These are phyloP conservation scores for Glycine soja DNA, from an alignment of 306 rosid species.

Conservation along the genomic window DNA sequence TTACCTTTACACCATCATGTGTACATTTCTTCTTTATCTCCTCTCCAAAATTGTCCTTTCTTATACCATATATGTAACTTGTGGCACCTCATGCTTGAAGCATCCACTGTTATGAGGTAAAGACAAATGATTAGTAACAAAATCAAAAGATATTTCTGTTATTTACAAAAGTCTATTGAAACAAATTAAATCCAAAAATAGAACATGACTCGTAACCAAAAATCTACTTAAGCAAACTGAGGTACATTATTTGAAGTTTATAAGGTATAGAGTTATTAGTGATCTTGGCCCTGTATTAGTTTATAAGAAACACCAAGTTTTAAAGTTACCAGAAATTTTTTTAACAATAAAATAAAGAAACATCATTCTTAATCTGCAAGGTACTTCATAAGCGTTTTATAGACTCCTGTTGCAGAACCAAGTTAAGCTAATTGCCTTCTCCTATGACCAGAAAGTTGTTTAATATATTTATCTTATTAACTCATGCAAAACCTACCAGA, in stretches of 20 bases:
- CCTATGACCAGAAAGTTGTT: conserved; percentile 56
- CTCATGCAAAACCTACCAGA: conserved; percentile 33
- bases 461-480: conserved; percentile 41
- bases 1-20: conserved; percentile 85
- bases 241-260: neutral
- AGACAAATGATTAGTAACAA: conserved; percentile 16
- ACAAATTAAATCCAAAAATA: no score
- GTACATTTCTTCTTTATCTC: conserved; percentile 76
- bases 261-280: no score
- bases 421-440: conserved; percentile 91
- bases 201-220: no score
- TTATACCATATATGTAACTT: conserved; percentile 86
- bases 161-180: no score
- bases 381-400: conserved; percentile 95
- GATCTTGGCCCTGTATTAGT: no score
- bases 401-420: conserved; percentile 98
- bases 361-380: no score
- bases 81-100: conserved; percentile 91
- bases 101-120: conserved; percentile 70
- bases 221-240: conserved; percentile 20
- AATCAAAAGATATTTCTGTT: no score
- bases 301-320: no score
- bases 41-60: conserved; percentile 94
- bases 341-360: no score
- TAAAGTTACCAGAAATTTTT: no score